Evolutionary conservation across 2,329 filamentous ascomycete genomes (phyloP).

Genomic region (Pyricularia pennisetigena): DNA sequence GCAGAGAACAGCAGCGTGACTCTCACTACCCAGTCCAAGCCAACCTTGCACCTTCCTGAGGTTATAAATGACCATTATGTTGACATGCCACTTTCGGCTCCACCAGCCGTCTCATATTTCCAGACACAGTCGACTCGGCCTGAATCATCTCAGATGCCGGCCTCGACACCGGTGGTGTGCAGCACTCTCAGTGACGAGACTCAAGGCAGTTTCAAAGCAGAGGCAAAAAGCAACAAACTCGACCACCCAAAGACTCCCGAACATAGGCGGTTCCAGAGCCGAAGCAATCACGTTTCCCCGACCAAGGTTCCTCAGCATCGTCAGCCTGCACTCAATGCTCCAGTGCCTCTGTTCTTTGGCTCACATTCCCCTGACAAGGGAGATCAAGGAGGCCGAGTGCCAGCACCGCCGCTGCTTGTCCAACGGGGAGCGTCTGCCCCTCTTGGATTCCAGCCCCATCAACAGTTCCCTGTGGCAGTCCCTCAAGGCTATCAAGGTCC

Average conservation of each 20-base stretch:
- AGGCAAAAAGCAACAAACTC: neutral
- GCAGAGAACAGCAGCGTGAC: neutral
- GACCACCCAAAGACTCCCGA: neutral
- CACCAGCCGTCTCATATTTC: neutral
- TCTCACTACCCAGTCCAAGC: neutral
- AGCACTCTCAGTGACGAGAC: neutral
- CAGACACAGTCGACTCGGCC: neutral
- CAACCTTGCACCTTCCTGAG: neutral
- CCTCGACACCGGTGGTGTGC: neutral
- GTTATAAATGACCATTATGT: neutral
- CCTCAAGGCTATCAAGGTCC: neutral
- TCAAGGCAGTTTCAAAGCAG: neutral
- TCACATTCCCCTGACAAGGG: neutral
- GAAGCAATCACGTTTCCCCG: neutral
- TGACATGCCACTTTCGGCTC: neutral
- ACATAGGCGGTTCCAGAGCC: neutral
- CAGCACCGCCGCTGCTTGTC: neutral
- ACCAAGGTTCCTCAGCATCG: neutral
- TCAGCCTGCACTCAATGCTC: too few species aligned
- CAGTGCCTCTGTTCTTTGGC: neutral
- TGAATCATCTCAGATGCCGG: neutral
- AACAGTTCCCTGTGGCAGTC: neutral
- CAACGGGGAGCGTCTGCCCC: neutral
- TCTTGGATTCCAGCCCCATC: neutral
- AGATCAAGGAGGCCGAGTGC: neutral